Percentiles rank a stretch among this genome's conserved stretches.
These are phyloP conservation scores for Cyclostephanos invisitatus DNA, from an alignment of 108 stramenopile species.

Conservation along the genomic window DNA sequence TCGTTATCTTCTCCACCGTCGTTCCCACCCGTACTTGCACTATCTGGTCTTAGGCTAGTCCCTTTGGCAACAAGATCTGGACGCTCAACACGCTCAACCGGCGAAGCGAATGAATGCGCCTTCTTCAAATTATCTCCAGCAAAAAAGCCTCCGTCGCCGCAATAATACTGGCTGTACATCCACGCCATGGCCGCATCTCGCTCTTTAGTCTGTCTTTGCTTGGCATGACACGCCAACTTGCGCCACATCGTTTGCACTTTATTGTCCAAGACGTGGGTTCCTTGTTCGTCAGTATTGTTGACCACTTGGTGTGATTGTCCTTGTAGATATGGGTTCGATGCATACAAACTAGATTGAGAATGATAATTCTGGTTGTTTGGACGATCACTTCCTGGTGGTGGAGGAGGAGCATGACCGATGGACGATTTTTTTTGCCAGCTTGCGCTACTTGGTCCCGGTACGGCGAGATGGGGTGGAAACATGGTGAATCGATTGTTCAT, in stretches of 20 bases:
- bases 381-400: background rate
- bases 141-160: background rate
- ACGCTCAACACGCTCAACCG: slow-evolving; percentile 4
- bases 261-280: slow-evolving; percentile 28
- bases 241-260: slow-evolving; percentile 33
- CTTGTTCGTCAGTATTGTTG: slow-evolving; percentile 9
- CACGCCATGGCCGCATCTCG: slow-evolving; percentile 12
- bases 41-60: background rate
- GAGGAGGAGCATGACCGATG: background rate
- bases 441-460: slow-evolving; percentile 8
- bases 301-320: background rate
- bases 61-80: background rate
- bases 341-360: slow-evolving; percentile 1
- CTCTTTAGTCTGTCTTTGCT: slow-evolving; percentile 15
- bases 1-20: background rate
- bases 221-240: slow-evolving; percentile 24
- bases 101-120: slow-evolving; percentile 4
- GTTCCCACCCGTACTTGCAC: background rate
- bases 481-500: background rate
- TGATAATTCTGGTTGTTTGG: background rate
- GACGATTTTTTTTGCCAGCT: background rate
- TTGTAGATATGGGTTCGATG: background rate
- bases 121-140: slow-evolving; percentile 5
- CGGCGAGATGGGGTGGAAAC: slow-evolving; percentile 14
- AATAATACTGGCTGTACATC: background rate